phyloP scores from a whole-genome alignment of 192 early-diverging fungal genomes.

The Linnemannia exigua region DNA sequence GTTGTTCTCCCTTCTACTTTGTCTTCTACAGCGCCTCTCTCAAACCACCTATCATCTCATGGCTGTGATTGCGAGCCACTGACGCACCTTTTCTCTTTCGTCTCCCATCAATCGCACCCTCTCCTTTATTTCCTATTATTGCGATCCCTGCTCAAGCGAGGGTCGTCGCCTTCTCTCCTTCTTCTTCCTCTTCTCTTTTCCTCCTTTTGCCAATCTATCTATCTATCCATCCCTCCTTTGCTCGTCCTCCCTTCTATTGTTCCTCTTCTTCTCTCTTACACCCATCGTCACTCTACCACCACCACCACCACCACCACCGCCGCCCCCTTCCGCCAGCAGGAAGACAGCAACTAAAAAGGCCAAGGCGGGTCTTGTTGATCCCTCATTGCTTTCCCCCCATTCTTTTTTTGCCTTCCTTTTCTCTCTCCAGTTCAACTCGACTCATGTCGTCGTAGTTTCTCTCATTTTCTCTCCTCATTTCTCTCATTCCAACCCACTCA shows the following conservation, averaged over 20 bases:
- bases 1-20: background rate
- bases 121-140: background rate
- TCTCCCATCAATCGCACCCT: background rate
- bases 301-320: too few relatives aligned
- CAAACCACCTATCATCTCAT: background rate
- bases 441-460: background rate
- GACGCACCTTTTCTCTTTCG: background rate
- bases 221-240: too few relatives aligned
- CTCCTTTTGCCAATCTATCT: too few relatives aligned
- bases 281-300: too few relatives aligned
- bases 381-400: background rate
- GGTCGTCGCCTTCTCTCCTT: background rate
- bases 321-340: background rate
- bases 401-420: background rate
- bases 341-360: background rate
- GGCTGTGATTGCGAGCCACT: background rate
- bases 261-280: too few relatives aligned
- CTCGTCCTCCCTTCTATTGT: background rate
- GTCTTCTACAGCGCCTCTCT: background rate
- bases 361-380: background rate
- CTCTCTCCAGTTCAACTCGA: background rate
- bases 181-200: background rate
- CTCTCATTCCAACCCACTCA: background rate
- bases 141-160: background rate
- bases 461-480: background rate